These are phyloP conservation scores for Byssochlamys sp. DNA, from an alignment of 2,329 filamentous ascomycete species.

Conservation along the genomic window DNA sequence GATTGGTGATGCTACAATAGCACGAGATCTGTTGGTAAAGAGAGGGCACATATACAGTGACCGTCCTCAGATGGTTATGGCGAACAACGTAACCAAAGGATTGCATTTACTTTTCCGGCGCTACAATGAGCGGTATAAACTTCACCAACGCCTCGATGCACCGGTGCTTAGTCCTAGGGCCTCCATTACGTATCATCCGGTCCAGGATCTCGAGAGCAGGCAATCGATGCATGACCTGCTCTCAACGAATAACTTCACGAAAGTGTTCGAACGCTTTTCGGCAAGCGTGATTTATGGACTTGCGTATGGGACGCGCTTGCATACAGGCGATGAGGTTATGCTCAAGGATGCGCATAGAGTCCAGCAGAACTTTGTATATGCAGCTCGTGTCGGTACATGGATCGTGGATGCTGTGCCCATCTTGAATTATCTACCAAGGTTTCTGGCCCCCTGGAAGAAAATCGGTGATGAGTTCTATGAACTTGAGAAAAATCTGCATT, in stretches of 20 bases:
- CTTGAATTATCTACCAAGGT: conserved; percentile 32
- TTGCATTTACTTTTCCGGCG: conserved; percentile 35
- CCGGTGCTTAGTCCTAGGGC: conserved; percentile 23
- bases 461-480: conserved; percentile 10
- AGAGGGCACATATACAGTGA: conserved; percentile 44
- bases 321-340: conserved; percentile 31
- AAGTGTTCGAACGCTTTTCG: conserved; percentile 40
- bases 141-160: conserved; percentile 32
- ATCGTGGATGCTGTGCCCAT: conserved; percentile 36
- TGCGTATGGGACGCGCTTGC: conserved; percentile 42
- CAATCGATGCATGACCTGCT: conserved; percentile 38
- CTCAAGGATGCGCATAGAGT: conserved; percentile 38
- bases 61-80: conserved; percentile 42
- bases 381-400: conserved; percentile 35
- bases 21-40: conserved; percentile 48
- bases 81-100: conserved; percentile 33
- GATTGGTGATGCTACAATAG: conserved; percentile 43
- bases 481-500: conserved; percentile 11
- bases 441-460: conserved; percentile 30
- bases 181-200: conserved; percentile 26
- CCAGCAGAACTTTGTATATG: conserved; percentile 40
- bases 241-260: conserved; percentile 32
- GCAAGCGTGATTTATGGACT: conserved; percentile 43
- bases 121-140: conserved; percentile 32
- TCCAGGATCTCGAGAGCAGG: conserved; percentile 41